phyloP scores from a whole-genome alignment of 2,329 filamentous ascomycete genomes.

The Rhynchosporium agropyri region DNA sequence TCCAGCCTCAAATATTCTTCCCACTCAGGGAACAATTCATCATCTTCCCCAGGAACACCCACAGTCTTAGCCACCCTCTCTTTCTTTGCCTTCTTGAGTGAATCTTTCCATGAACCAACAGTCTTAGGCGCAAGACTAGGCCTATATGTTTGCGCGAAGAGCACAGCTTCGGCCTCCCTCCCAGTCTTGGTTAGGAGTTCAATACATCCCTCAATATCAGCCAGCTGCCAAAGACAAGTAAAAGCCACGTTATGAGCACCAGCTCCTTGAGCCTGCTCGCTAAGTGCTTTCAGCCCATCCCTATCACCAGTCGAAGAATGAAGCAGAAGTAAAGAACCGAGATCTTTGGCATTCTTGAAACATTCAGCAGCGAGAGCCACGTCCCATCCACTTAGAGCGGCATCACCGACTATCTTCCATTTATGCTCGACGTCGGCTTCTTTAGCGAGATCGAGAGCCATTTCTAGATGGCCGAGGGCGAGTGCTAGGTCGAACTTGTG shows the following conservation, averaged over 20 bases:
- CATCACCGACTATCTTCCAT: conserved; percentile 97
- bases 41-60: conserved; percentile 78
- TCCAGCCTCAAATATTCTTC: conserved; percentile 86
- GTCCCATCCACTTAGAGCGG: conserved; percentile 85
- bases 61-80: conserved; percentile 81
- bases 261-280: conserved; percentile 71
- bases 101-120: conserved; percentile 79
- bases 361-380: conserved; percentile 87
- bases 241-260: conserved; percentile 93
- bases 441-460: conserved; percentile 81
- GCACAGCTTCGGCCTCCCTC: conserved; percentile 79
- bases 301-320: conserved; percentile 84
- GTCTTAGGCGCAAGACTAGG: conserved; percentile 71
- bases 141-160: conserved; percentile 96
- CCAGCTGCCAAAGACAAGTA: conserved; percentile 83
- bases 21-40: conserved; percentile 95
- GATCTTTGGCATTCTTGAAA: conserved; percentile 86
- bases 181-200: conserved; percentile 78
- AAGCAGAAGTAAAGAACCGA: conserved; percentile 84
- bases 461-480: conserved; percentile 77
- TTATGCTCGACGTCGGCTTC: conserved; percentile 90
- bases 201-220: conserved; percentile 79
- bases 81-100: conserved; percentile 82
- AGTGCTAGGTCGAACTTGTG: conserved; percentile 96
- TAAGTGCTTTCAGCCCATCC: conserved; percentile 72